Evolutionary conservation across 1,284 basidiomycete genomes (phyloP), one percentile per base, ranked within the genome.

Genomic region (Sporisorium sorghi): DNA sequence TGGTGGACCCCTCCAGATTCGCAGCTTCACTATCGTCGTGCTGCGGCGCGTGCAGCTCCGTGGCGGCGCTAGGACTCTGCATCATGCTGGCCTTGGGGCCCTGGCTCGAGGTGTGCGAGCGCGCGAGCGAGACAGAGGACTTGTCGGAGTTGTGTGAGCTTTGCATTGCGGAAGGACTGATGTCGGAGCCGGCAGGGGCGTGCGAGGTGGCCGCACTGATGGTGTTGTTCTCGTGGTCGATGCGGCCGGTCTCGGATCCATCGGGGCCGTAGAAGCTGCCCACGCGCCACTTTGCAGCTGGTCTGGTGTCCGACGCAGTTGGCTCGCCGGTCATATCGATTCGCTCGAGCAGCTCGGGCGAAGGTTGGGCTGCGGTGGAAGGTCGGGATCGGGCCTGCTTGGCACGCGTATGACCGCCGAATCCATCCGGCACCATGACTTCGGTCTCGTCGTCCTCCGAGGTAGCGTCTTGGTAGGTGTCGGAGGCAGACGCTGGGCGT

Each of bases 191-290:
- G 3, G 52, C 32, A 33, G 28, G 35, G 4, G n/a, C 5, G 10
- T 49, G 48, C 17, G 64, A 57, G 37, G 24, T 33, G 14, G 21
- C 9, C 28, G 46, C 59, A 57, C 61, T 75, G 26, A 76, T 50
- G 10, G 57, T 48, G 11, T 61, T 71, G 8, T 58, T 53, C 19
- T 61, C 52, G 52, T 42, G 46, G 48, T 78, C 74, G 54, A 77
- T 57, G 14, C 74, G 56, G 7, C 56, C 77, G 0, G 60, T 73
- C 35, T 78, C 77, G 26, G 55, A 50, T 6, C 78, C 78, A n/a
- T 77, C 67, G 12, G 70, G 59, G 0, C 59, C 76, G 48, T 80
- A 80, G 60, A 80, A 78, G 65, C 69, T 76, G 28, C 77, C 78
- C 9, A 80, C 78, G 17, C 59, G 49, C 74, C 62, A 76, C 28